Percentiles rank a stretch among this genome's conserved stretches.
Conservation (phyloP, 23 red algal species). For the Gracilariopsis chorda region DNA sequence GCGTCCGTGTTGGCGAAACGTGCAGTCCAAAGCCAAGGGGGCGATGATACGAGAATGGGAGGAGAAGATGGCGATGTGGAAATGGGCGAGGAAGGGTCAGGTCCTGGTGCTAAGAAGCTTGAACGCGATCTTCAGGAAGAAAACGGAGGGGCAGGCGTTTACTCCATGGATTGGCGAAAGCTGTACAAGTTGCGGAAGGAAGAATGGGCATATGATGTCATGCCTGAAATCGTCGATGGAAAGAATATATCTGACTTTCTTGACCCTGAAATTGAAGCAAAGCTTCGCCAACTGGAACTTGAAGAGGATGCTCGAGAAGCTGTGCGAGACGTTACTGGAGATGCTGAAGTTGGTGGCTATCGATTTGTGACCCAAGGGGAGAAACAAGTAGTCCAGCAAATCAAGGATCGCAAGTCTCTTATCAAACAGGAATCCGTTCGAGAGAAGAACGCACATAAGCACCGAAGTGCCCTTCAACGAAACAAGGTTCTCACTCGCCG, state of each 20-base stretch:
- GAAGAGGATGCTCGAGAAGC: slow-evolving; percentile 90
- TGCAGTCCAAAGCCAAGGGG: not conserved
- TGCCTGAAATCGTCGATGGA: slow-evolving; percentile 94
- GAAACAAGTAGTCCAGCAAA: slow-evolving; percentile 27
- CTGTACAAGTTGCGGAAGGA: slow-evolving; percentile 59
- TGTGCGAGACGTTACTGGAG: slow-evolving; percentile 43
- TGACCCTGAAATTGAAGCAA: slow-evolving; percentile 89
- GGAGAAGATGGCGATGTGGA: slow-evolving; percentile 31
- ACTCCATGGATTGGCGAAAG: slow-evolving; percentile 93
- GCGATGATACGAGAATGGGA: not conserved
- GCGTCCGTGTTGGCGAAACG: slow-evolving; percentile 68
- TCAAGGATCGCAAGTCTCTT: slow-evolving; percentile 63
- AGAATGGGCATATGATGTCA: slow-evolving; percentile 94
- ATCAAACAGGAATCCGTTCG: slow-evolving; percentile 26
- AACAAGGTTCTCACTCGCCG: slow-evolving; percentile 35
- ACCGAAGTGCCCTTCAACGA: slow-evolving; percentile 32
- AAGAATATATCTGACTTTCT: slow-evolving; percentile 97
- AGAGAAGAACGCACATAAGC: slow-evolving; percentile 60
- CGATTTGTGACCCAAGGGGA: slow-evolving; percentile 60
- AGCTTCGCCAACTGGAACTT: slow-evolving; percentile 75
- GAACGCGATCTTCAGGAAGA: slow-evolving; percentile 77
- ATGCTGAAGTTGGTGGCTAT: slow-evolving; percentile 66
- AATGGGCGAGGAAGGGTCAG: not conserved
- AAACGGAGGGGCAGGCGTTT: slow-evolving; percentile 91
- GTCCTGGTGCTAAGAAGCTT: slow-evolving; percentile 11